Base-by-base conservation (phyloP, 139 green algal species). In the Coccomyxa sp. region DNA sequence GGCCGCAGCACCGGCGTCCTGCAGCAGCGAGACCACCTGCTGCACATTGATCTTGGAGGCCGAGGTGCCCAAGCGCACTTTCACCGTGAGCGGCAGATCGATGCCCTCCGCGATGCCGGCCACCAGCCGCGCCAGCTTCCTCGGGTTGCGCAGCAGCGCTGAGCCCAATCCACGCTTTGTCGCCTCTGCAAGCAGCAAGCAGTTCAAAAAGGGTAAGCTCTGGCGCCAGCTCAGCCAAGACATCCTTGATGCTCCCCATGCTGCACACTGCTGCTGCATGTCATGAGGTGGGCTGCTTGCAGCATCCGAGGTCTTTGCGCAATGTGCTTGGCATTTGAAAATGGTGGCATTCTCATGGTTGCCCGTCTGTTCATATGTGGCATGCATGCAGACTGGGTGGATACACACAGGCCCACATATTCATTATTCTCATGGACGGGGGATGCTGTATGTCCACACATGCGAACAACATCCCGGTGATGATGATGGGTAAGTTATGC, bases 31-130 rank as follows among this genome's bases (percentile, higher is more conserved):
- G 15, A 60, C 76, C n/a, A 84, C 79, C 79, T 81, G 23, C 32
- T 71, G 66, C n/a, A 78, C 57, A 77, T 86, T 86, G 67, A 83
- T 77, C 30, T 83, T 81, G 57, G 67, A 76, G 30, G 10, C 51
- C 13, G 28, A 76, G 45, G 66, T 74, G 27, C 83, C 83, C 11
- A 66, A 83, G 31, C 83, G 60, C 51, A 95, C 89, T 80, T 98
- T 98, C 68, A 98, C 93, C 0, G 94, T 97, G 10, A 98, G 84
- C 15, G 95, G 95, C 57, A 98, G 85, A 30, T 88, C 82, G 15
- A 82, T 88, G 28, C 84, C 87, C 13, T 79, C 77, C 15, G 87
- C 93, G 13, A 97, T 95, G 38, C 92, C 93, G 0, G 81, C 81
- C 25, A 97, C 92, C 82, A 98, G 86, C 68, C 89, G 88, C 31